phyloP scores from a whole-genome alignment of 202 grass and related monocot species.

The Alloteropsis angusta region DNA sequence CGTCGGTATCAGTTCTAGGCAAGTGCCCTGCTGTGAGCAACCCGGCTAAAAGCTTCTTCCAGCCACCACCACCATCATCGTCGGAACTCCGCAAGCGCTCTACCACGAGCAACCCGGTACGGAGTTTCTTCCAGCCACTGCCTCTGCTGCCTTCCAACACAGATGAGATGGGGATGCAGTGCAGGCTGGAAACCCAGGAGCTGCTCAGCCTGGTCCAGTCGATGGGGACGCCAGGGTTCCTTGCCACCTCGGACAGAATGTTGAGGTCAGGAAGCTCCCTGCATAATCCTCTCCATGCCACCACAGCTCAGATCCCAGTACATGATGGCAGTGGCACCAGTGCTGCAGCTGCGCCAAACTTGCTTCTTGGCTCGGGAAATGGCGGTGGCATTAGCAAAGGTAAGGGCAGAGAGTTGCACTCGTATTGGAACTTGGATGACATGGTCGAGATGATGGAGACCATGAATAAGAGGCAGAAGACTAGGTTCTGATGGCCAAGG shows the following conservation, averaged over 20 bases:
- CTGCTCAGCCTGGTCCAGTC: constrained; percentile 5
- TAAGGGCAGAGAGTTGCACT: background rate
- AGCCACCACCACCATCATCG: background rate
- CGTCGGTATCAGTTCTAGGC: background rate
- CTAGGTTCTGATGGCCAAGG: background rate
- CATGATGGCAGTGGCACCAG: background rate
- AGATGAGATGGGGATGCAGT: background rate
- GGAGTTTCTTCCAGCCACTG: background rate
- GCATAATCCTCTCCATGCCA: background rate
- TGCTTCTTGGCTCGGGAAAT: background rate
- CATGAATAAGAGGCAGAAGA: background rate
- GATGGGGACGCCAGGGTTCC: background rate
- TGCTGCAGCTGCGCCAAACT: background rate
- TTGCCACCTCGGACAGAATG: background rate
- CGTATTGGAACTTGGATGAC: background rate
- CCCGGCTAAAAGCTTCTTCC: background rate
- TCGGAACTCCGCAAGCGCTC: background rate
- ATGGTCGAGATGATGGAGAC: background rate
- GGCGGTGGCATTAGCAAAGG: background rate
- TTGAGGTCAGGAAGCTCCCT: background rate
- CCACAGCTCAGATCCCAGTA: background rate
- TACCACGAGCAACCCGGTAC: background rate
- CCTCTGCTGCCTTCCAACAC: background rate
- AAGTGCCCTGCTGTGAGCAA: background rate
- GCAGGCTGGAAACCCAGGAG: background rate